Conservation (phyloP, 495 filamentous ascomycete species). For the Xylaria cubensis region DNA sequence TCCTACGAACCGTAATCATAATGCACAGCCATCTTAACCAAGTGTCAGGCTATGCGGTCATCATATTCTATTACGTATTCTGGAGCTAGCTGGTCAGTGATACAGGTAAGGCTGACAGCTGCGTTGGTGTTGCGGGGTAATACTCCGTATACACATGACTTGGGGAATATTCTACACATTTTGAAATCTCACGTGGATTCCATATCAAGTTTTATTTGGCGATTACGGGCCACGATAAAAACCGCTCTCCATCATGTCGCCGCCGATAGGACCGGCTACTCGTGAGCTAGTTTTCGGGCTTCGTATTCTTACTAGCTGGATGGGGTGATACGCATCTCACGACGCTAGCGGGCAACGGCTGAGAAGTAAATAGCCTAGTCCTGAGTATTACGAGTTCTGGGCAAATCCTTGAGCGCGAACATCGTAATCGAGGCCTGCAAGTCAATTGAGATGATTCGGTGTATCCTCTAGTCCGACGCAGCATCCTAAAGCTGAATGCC, state of each 20-base stretch:
- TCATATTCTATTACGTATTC: slow-evolving; percentile 17
- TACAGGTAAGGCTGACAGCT: background rate
- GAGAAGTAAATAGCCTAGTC: background rate
- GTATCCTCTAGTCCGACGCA: background rate
- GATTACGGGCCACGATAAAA: background rate
- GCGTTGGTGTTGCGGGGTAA: background rate
- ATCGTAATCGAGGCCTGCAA: background rate
- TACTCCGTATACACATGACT: slow-evolving; percentile 1
- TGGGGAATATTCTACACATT: background rate
- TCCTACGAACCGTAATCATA: background rate
- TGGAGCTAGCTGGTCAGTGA: background rate
- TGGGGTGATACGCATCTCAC: slow-evolving; percentile 4
- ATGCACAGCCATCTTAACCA: background rate
- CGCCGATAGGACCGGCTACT: background rate
- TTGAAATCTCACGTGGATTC: slow-evolving; percentile 10
- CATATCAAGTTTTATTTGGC: background rate
- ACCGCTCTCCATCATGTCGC: background rate
- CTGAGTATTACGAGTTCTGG: slow-evolving; percentile 17
- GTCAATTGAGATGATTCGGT: background rate
- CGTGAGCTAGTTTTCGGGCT: background rate
- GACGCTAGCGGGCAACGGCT: slow-evolving; percentile 15
- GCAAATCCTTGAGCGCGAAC: background rate
- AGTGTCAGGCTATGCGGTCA: background rate
- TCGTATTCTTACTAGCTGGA: slow-evolving; percentile 15
- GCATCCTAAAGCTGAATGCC: slow-evolving; percentile 1